These are phyloP conservation scores for Penicillium manginii DNA, from an alignment of 495 filamentous ascomycete genomes.

Conservation along the genomic window DNA sequence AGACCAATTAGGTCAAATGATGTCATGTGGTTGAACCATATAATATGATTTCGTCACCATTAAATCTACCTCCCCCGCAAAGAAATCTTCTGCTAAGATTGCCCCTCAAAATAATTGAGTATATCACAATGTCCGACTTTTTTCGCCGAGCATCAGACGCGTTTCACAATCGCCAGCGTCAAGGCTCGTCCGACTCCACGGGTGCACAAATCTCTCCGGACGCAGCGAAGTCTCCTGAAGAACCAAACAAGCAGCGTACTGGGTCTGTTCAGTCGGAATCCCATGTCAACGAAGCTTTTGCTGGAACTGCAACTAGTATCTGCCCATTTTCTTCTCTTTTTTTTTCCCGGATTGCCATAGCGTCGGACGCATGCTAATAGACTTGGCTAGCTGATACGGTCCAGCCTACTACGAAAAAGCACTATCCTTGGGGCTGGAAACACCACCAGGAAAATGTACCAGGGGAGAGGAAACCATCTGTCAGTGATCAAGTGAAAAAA, in stretches of 20 bases:
- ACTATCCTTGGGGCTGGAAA: conserved; percentile 15
- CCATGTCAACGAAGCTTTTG: conserved; percentile 7
- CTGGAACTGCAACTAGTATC: conserved; percentile 13
- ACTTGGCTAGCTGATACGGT: not conserved
- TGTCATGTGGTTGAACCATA: not conserved
- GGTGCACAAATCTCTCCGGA: conserved; percentile 3
- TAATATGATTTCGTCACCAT: not conserved
- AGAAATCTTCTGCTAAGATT: not conserved
- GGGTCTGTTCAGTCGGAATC: conserved; percentile 13
- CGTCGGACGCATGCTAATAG: conserved; percentile 6
- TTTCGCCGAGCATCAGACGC: conserved; percentile 18
- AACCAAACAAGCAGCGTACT: conserved; percentile 1
- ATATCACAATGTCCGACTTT: conserved; percentile 10
- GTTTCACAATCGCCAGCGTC: conserved; percentile 12
- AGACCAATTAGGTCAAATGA: not conserved
- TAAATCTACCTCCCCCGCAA: not conserved
- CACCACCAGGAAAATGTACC: conserved; percentile 5
- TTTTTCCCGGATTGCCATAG: too few relatives aligned
- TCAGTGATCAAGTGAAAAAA: conserved; percentile 4
- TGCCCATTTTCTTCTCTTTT: not conserved
- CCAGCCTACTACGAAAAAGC: conserved; percentile 7
- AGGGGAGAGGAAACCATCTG: conserved; percentile 4
- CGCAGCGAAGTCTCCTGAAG: conserved; percentile 6
- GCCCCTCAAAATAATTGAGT: not conserved
- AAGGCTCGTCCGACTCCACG: conserved; percentile 17